Base-by-base conservation (phyloP, 768 basidiomycete genomes). In the Leccinum variicolor region DNA sequence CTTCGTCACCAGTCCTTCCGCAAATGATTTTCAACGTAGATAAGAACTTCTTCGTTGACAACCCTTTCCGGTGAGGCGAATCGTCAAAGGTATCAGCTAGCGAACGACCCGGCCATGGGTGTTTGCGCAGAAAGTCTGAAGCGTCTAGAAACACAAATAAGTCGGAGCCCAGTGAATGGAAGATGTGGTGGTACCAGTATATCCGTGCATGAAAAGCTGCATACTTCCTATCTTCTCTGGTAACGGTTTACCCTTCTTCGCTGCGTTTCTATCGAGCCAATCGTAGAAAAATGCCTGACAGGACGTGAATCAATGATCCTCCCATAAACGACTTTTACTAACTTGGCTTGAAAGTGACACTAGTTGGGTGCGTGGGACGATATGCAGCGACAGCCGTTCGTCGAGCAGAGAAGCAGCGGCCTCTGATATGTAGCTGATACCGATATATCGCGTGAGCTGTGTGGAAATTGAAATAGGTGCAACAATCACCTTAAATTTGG, bases 181-280 rank as follows among this genome's bases (percentile, higher is more conserved):
- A 41, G 29, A 26, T 9, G 29, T 5, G 56, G 47, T 23, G 52
- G 28, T 64, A 84, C 91, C 91, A 75, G 84, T 82, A 66, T 80
- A 95, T 14, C 93, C 92, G 62, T 91, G 84, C 66, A 94, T 74
- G 73, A 96, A 95, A 54, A 84, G 86, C 66, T 96, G 94, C 84
- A 94, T 87, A 64, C 89, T 91, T 8, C 94, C 94, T 51, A 94
- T 87, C 75, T 96, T 96, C 58, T 90, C 90, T 23, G 91, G 91
- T 19, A 94, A 71, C 1, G 81, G 79, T 66, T 92, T 92, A 6
- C 89, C 90, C 64, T 94, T 92, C 75, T 92, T 94, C 10, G 81
- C 81, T 4, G 83, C 89, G 66, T 76, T 90, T 57, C 92, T 79
- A 64, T 95, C 93, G 28, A 93, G 75, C 92, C 92, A 95, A 66